Base-by-base conservation (phyloP, 1,284 basidiomycete genomes). In the Leccinum pallidistipes region DNA sequence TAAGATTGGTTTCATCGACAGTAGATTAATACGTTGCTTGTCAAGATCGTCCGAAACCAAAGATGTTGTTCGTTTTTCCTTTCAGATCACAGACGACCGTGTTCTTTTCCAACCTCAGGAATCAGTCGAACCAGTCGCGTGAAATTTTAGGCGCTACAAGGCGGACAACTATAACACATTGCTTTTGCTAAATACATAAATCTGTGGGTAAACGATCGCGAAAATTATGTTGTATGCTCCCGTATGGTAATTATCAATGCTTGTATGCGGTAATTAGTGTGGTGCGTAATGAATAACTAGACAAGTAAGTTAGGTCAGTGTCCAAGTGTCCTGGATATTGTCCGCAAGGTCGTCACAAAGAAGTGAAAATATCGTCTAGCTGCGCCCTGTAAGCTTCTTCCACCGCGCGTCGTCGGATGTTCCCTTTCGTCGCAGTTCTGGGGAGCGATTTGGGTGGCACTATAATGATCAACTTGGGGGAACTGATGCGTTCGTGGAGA, bases 381-480 rank as follows among this genome's bases (percentile, higher is more conserved):
- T 80, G 74, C 24, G 66, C 65, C 68, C 78, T 79, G 74, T 82
- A 86, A 9, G 74, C 65, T 49, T 85, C 83, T 72, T 89, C 86
- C 31, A 87, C 86, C 21, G 85, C 86, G 62, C 78, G 79, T 61
- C 86, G 81, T 53, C 88, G 80, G 65, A 89, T 84, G 67, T 90
- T 89, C 38, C 87, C 87, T 71, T 90, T 90, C 21, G 86, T 86
- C 24, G 80, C 81, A 0, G 87, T 90, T 60, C 87, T 79, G 38
- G 87, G 87, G 53, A 89, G 78, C 1, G 84, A 79, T 59, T 79
- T 78, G 36, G 76, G 74, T 21, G 81, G 77, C 5, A 87, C 86
- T 45, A 89, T 74, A 61, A 88, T 68, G 67, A 89, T 81, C 75
- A 83, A 78, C 50, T 82, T 78, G 14, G 81, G 67, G 12, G 78